A percentile compares a stretch with the other conserved stretches of the same genome.
Evolutionary conservation across 208 protist species (phyloP).

Genomic region (Entamoeba histolytica): DNA sequence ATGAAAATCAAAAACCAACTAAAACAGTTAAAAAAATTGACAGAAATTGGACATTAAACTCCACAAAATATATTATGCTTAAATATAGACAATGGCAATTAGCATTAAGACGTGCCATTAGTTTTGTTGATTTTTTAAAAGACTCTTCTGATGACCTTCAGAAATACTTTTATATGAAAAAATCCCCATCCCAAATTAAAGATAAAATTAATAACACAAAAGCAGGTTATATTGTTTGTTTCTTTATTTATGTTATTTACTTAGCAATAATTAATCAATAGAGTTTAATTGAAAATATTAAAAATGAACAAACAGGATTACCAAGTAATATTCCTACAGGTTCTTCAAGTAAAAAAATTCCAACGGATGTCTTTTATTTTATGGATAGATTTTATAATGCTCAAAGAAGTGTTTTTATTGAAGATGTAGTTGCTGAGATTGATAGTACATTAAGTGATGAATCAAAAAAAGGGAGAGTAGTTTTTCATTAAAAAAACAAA

Average conservation of each 20-base stretch:
- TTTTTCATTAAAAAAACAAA: neutral
- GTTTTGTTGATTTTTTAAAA: neutral
- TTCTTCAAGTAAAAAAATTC: neutral
- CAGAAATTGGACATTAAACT: neutral
- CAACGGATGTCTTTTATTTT: neutral
- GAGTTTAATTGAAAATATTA: neutral
- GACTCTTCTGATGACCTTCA: neutral
- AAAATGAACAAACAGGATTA: neutral
- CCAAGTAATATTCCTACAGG: neutral
- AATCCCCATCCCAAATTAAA: neutral
- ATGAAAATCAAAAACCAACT: neutral
- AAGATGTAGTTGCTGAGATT: neutral
- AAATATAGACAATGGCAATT: neutral
- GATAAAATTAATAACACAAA: neutral
- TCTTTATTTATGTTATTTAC: no score
- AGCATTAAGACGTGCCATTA: neutral
- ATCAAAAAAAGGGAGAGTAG: neutral
- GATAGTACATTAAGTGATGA: neutral
- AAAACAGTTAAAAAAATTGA: neutral
- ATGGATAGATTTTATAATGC: neutral
- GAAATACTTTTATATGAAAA: neutral
- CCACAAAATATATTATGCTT: neutral
- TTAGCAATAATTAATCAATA: no score
- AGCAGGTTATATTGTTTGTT: neutral
- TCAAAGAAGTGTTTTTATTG: neutral